Evolutionary conservation across 1,284 basidiomycete species (phyloP).

Genomic region (Moesziomyces parantarcticus): DNA sequence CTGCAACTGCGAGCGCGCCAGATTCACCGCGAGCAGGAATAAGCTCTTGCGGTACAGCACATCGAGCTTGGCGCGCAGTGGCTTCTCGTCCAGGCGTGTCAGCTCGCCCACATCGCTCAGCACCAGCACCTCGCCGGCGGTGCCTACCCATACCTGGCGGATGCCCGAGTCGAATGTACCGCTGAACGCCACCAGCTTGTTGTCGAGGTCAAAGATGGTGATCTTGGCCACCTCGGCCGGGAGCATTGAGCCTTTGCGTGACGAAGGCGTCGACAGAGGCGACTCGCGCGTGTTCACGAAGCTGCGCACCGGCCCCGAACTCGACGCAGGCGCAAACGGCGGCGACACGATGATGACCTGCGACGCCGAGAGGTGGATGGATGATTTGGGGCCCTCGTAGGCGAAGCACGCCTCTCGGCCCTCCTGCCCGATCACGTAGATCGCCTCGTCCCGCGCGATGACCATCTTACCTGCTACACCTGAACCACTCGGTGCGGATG

Average conservation of each 20-base stretch:
- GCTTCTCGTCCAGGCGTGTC: conserved; percentile 54
- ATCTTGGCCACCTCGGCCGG: conserved; percentile 74
- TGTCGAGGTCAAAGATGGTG: conserved; percentile 89
- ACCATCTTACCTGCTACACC: conserved; percentile 78
- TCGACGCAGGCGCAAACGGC: conserved; percentile 78
- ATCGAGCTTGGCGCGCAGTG: conserved; percentile 59
- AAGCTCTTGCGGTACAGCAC: conserved; percentile 60
- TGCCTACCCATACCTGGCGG: conserved; percentile 35
- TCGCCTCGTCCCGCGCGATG: conserved; percentile 89
- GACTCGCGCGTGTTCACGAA: conserved; percentile 70
- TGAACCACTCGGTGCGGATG: neutral
- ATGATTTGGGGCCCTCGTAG: conserved; percentile 61
- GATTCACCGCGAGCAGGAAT: conserved; percentile 60
- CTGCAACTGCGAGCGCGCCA: conserved; percentile 53
- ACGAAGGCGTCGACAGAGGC: conserved; percentile 23
- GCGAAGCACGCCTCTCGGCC: conserved; percentile 87
- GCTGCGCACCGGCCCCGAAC: conserved; percentile 76
- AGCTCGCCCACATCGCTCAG: conserved; percentile 49
- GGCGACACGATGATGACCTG: conserved; percentile 82
- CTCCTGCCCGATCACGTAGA: conserved; percentile 85
- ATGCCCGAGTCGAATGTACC: conserved; percentile 58
- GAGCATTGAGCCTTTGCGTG: conserved; percentile 16
- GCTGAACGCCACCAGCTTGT: conserved; percentile 84
- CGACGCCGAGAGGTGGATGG: conserved; percentile 51
- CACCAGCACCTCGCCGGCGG: conserved; percentile 50